phyloP scores from a whole-genome alignment of 768 basidiomycete genomes.

The Suillus variegatus region DNA sequence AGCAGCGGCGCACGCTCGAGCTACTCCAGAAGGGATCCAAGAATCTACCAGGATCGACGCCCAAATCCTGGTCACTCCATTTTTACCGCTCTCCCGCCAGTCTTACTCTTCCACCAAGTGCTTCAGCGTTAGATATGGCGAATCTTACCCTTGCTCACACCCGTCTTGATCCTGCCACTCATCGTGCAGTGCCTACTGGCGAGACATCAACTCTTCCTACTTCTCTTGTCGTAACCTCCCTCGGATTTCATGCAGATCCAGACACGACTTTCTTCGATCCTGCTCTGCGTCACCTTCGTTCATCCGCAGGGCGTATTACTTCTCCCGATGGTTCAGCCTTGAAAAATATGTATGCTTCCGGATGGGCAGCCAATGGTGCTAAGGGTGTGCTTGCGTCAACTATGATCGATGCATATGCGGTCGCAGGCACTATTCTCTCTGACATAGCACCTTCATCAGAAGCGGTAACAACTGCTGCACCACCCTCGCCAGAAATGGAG shows the following conservation, averaged over 20 bases:
- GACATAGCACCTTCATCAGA: constrained; percentile 45
- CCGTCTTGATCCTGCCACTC: constrained; percentile 47
- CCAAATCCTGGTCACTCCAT: constrained; percentile 77
- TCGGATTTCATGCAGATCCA: constrained; percentile 82
- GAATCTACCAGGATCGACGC: constrained; percentile 45
- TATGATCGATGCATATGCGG: constrained; percentile 88
- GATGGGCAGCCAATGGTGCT: constrained; percentile 93
- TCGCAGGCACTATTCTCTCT: constrained; percentile 67
- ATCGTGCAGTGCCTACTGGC: constrained; percentile 56
- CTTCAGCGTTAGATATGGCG: constrained; percentile 24
- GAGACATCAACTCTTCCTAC: constrained; percentile 54
- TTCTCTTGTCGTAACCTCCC: constrained; percentile 81
- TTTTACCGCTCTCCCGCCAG: constrained; percentile 76
- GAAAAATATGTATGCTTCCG: constrained; percentile 82
- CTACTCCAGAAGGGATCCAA: constrained; percentile 68
- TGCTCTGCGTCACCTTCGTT: constrained; percentile 55
- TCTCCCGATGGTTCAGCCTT: constrained; percentile 39
- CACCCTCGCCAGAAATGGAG: constrained; percentile 10
- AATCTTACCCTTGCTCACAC: constrained; percentile 65
- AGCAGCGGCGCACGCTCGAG: constrained; percentile 66
- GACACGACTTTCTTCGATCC: constrained; percentile 60
- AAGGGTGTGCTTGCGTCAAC: constrained; percentile 90
- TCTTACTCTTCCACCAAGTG: constrained; percentile 33
- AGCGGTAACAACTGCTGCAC: constrained; percentile 17
- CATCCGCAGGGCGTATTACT: constrained; percentile 50